Conservation (phyloP, 129 eudicot species). For the Ambrosia artemisiifolia region DNA sequence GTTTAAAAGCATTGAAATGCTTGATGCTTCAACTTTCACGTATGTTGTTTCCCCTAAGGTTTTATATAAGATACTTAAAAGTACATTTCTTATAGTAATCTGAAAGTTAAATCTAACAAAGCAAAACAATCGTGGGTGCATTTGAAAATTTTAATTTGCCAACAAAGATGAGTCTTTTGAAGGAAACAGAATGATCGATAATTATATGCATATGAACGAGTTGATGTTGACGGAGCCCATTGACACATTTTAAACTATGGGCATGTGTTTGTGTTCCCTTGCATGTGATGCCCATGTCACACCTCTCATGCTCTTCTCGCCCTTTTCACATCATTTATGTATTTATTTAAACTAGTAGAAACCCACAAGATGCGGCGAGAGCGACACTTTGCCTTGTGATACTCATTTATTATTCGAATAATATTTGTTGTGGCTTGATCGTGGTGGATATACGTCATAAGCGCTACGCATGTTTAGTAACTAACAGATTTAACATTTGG, state of each 20-base stretch:
- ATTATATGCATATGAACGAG: not conserved
- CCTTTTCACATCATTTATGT: not conserved
- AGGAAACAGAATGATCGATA: not conserved
- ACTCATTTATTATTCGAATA: too few species aligned
- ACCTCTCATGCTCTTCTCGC: constrained; percentile 3
- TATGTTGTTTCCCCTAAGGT: not conserved
- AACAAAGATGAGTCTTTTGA: not conserved
- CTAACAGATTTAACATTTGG: too few species aligned
- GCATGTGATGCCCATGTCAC: constrained; percentile 30
- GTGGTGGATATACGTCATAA: too few species aligned
- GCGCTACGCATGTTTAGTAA: too few species aligned
- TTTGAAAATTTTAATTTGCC: not conserved
- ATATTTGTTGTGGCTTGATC: too few species aligned
- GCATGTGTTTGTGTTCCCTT: constrained; percentile 33
- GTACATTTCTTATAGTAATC: too few species aligned
- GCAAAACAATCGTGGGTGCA: not conserved
- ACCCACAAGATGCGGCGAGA: too few species aligned
- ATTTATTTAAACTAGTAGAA: too few species aligned
- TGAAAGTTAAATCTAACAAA: too few species aligned
- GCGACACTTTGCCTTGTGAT: too few species aligned
- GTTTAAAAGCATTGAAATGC: not conserved
- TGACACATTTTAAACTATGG: constrained; percentile 4
- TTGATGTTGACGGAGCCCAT: not conserved
- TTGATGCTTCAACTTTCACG: not conserved
- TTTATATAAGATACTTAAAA: too few species aligned